Percentiles rank a stretch among this genome's conserved stretches.
phyloP scores from a whole-genome alignment of 2,329 filamentous ascomycete species.

The Epichloe hybrida region DNA sequence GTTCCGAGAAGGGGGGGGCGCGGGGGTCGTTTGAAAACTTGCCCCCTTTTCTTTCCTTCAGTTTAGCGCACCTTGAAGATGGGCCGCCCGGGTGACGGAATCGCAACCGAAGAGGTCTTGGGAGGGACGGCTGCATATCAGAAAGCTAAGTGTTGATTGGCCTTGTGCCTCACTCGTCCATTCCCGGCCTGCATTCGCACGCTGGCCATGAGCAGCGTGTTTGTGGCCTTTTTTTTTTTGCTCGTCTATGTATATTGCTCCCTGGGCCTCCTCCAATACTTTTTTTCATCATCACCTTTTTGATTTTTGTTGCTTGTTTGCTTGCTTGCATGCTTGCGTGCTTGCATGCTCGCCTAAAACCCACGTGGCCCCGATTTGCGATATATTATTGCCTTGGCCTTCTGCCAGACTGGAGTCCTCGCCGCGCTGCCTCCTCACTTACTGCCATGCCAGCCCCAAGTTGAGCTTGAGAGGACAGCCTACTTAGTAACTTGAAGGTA shows the following conservation, averaged over 20 bases:
- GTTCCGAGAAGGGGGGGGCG: no score
- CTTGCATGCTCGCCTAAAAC: background rate
- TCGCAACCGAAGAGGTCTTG: slow-evolving; percentile 1
- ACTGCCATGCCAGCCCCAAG: no score
- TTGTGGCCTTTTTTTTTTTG: background rate
- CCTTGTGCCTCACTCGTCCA: background rate
- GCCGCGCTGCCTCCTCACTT: no score
- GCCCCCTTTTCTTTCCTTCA: no score
- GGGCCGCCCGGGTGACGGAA: slow-evolving; percentile 4
- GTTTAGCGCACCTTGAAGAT: slow-evolving; percentile 2
- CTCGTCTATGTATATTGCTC: slow-evolving; percentile 2
- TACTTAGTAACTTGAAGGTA: no score
- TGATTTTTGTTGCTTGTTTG: background rate
- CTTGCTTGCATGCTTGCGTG: background rate
- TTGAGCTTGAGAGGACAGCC: no score
- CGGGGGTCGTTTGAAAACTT: no score
- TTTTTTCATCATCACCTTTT: background rate
- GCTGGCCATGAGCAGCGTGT: background rate
- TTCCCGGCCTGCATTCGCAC: background rate
- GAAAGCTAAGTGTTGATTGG: background rate
- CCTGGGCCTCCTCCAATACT: background rate
- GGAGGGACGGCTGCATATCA: slow-evolving; percentile 4
- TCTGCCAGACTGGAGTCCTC: no score
- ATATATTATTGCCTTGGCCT: no score
- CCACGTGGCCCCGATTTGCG: background rate